Percentiles rank a stretch among this genome's conserved stretches.
Conservation (phyloP, 2,329 filamentous ascomycete genomes). For the Alternaria novae-zelandiae region DNA sequence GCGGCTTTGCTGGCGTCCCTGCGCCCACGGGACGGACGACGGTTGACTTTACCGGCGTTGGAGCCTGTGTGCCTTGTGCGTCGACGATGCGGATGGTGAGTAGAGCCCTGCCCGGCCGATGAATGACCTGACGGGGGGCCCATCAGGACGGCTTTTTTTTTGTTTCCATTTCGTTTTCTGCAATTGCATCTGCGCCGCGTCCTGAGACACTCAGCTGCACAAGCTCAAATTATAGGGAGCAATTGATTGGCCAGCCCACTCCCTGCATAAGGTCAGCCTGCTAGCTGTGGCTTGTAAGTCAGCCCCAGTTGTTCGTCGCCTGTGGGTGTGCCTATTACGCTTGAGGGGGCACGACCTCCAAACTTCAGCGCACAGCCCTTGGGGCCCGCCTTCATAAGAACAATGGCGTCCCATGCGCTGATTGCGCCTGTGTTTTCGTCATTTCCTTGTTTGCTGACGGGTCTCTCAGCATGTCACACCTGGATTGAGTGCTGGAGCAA, state of each 20-base stretch:
- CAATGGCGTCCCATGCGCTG: conserved; percentile 22
- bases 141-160: background rate
- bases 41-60: conserved; percentile 18
- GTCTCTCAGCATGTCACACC: conserved; percentile 26
- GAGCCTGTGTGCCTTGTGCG: conserved; percentile 24
- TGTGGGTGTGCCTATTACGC: conserved; percentile 17
- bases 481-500: conserved; percentile 23
- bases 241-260: conserved; percentile 13
- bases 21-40: conserved; percentile 23
- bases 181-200: background rate
- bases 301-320: conserved; percentile 6
- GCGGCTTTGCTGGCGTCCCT: conserved; percentile 17
- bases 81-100: conserved; percentile 21
- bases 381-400: conserved; percentile 16
- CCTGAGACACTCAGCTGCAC: conserved; percentile 1
- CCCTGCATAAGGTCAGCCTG: conserved; percentile 23
- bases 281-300: conserved; percentile 42
- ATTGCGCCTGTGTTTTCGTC: conserved; percentile 10
- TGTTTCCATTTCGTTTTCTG: background rate
- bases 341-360: conserved; percentile 24
- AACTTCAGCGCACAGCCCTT: conserved; percentile 31
- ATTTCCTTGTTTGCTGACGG: conserved; percentile 19
- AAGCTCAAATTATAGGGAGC: conserved; percentile 1
- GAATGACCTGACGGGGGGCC: conserved; percentile 8
- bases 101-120: conserved; percentile 2